Evolutionary conservation across 176 grass and related monocot species (phyloP), one percentile per base, ranked within the genome.

Genomic region (Microstegium vimineum): DNA sequence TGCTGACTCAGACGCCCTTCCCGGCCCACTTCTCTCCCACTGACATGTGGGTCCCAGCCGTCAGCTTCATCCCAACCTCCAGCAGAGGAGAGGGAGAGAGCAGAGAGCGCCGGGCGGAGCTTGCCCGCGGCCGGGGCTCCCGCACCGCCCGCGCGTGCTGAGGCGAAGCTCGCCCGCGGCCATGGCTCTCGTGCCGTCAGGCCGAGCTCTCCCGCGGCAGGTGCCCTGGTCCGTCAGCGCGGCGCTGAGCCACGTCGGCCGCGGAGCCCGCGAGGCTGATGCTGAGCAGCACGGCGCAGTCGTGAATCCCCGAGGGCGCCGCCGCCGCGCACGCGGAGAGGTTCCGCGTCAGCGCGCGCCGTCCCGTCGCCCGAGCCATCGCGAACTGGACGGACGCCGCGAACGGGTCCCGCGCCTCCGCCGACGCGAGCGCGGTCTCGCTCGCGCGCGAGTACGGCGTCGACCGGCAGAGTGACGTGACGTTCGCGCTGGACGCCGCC

Each of bases 141-240:
- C n/a, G n/a, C n/a, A n/a, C n/a, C n/a, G n/a, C n/a, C n/a, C n/a
- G n/a, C n/a, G n/a, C n/a, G n/a, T n/a, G n/a, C n/a, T n/a, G n/a
- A n/a, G n/a, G n/a, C n/a, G n/a, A n/a, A n/a, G n/a, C n/a, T n/a
- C n/a, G n/a, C n/a, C n/a, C n/a, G n/a, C n/a, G n/a, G n/a, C n/a
- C n/a, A n/a, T n/a, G n/a, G n/a, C n/a, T n/a, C n/a, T n/a, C n/a
- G n/a, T n/a, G n/a, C n/a, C n/a, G n/a, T n/a, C n/a, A n/a, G n/a
- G n/a, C n/a, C n/a, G n/a, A n/a, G n/a, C n/a, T n/a, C n/a, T n/a
- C n/a, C n/a, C 90, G 35, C 27, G 42, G 84, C 94, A 97, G 12
- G 88, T 94, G 49, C 27, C 87, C 81, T 97, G 94, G 89, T 97
- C 94, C 12, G 94, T 94, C 36, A 97, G 92, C 35, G 92, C 90